Conservation (phyloP, 345 rosid genomes). For the Microcos paniculata region DNA sequence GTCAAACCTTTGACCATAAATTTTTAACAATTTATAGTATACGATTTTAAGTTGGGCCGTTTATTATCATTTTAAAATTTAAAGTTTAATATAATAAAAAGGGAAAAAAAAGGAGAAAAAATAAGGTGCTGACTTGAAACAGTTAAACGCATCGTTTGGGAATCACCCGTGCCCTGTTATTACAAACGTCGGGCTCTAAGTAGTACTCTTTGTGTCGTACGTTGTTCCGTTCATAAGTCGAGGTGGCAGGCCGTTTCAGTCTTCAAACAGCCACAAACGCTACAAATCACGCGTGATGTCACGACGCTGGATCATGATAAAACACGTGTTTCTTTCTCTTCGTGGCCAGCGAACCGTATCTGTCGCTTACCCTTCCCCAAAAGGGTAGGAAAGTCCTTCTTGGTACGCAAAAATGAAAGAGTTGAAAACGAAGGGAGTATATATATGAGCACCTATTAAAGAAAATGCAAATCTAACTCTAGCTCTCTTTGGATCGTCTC, state of each 20-base stretch:
- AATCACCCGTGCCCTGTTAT: not conserved
- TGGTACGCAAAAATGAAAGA: not conserved
- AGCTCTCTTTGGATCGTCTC: not conserved
- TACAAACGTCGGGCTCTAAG: too few relatives aligned
- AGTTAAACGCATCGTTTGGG: not conserved
- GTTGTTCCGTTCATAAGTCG: too few relatives aligned
- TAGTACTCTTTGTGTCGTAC: too few relatives aligned
- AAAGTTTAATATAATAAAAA: too few relatives aligned
- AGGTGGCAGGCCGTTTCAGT: too few relatives aligned
- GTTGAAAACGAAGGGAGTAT: not conserved
- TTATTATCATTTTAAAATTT: too few relatives aligned
- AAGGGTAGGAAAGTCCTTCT: not conserved
- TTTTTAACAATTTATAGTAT: too few relatives aligned
- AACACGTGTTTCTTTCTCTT: not conserved
- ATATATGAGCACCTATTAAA: too few relatives aligned
- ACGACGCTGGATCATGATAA: not conserved
- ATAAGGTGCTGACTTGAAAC: too few relatives aligned
- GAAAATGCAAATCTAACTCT: not conserved
- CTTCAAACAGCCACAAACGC: not conserved
- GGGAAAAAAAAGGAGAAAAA: too few relatives aligned
- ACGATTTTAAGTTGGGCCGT: too few relatives aligned
- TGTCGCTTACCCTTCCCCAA: not conserved
- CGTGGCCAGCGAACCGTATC: not conserved
- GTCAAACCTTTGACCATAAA: too few relatives aligned
- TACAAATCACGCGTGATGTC: not conserved